These are phyloP conservation scores for Symbiodinium natans DNA, from an alignment of 73 alveolate species.

Conservation along the genomic window DNA sequence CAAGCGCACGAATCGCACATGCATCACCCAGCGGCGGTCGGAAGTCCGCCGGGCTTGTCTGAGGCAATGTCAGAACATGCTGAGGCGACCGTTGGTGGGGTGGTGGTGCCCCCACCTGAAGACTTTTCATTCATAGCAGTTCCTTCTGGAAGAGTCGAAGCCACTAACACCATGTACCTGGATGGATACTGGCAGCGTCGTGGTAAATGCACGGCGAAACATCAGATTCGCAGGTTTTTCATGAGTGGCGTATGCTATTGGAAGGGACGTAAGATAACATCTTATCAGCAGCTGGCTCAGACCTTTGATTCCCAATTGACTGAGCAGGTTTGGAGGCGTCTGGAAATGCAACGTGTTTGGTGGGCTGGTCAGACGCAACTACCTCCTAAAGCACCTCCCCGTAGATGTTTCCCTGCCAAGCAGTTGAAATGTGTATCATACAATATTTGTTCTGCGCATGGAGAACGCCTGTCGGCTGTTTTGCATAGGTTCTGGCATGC, in stretches of 20 bases:
- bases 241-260: neutral
- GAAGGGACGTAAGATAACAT: neutral
- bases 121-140: neutral
- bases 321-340: neutral
- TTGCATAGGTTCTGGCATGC: neutral
- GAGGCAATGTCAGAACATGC: neutral
- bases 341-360: neutral
- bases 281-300: neutral
- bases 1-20: too few species aligned
- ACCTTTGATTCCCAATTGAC: neutral
- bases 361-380: neutral
- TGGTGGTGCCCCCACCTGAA: neutral
- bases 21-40: slow-evolving; percentile 11
- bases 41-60: neutral
- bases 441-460: neutral
- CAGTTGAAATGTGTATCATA: neutral
- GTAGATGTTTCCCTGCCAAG: neutral
- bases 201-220: neutral
- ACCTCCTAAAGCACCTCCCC: neutral
- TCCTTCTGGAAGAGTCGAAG: neutral
- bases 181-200: slow-evolving; percentile 12
- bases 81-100: slow-evolving; percentile 8
- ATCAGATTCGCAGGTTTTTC: neutral
- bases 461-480: neutral
- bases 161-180: neutral